Evolutionary conservation across 2,329 filamentous ascomycete species (phyloP), one percentile per base, ranked within the genome.

Genomic region (Neonectria neomacrospora): DNA sequence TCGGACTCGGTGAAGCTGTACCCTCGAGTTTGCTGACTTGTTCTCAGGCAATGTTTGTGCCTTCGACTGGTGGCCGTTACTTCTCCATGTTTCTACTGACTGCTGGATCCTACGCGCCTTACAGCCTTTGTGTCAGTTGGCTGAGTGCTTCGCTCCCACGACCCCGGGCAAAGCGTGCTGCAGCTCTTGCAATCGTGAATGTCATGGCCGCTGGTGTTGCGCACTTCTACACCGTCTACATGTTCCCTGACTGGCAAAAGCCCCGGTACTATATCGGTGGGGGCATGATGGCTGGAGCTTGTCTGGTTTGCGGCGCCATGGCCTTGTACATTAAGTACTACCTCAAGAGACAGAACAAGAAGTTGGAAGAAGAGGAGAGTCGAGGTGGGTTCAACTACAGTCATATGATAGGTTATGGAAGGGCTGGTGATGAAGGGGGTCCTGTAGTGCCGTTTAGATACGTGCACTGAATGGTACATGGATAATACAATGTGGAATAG

Each of bases 201-300:
- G 18, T 61, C 2, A 61, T 61, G 58, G 58, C 52, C 4, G 58
- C 58, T 22, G 58, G 58, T 11, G 58, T 61, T n/a, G 58, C 69
- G 0, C 74, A 74, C 52, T 75, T 75, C 18, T 75, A 74, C 56
- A 76, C 74, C 6, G 58, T 61, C 16, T 75, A 75, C 66, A 74
- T 75, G 71, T 74, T 76, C 56, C 72, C 72, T 0, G 74, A 75
- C 41, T 66, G 58, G 58, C 71, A 75, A 51, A 72, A 74, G 61
- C 74, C 74, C 20, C 54, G 71, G 14, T 76, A 76, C 59, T 74
- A 74, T 44, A 68, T 67, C n/a, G 76, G 73, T 10, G 73, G 69
- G 9, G 61, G 55, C 9, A 67, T 74, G 45, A 73, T 75, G 72
- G 59, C 63, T 10, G 73, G 64, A 6, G 70, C 69, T 6, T 73